A percentile compares a stretch with the other conserved stretches of the same genome.
Conservation (phyloP, 2,329 filamentous ascomycete genomes). For the Madurella fahalii region DNA sequence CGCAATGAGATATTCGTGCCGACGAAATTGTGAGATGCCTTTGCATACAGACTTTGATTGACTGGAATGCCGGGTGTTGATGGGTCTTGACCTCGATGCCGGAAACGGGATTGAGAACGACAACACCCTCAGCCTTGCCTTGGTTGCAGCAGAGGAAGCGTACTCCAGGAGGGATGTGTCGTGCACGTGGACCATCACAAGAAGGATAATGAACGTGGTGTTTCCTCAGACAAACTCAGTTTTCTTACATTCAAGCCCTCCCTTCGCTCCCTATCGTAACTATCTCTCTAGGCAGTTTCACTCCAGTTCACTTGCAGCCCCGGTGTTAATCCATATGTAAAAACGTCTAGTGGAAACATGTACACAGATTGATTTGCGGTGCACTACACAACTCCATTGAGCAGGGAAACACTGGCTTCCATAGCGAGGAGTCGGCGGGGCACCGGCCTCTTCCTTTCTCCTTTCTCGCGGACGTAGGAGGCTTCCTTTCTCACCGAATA, state of each 20-base stretch:
- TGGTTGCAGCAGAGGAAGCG: too few relatives aligned
- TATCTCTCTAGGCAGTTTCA: neutral
- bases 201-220: neutral
- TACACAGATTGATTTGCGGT: conserved; percentile 10
- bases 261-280: neutral
- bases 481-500: neutral
- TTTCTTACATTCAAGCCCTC: conserved; percentile 7
- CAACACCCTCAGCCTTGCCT: too few relatives aligned
- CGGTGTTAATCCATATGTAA: neutral
- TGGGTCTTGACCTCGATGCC: too few relatives aligned
- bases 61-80: too few relatives aligned
- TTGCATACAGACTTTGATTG: too few relatives aligned
- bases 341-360: conserved; percentile 8
- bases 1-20: too few relatives aligned
- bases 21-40: too few relatives aligned
- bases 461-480: neutral
- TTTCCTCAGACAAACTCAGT: neutral
- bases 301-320: neutral
- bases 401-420: neutral
- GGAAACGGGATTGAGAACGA: too few relatives aligned
- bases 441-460: neutral
- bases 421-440: neutral
- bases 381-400: neutral
- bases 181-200: neutral
- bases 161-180: neutral